Evolutionary conservation across 2,329 filamentous ascomycete genomes (phyloP), one percentile per base, ranked within the genome.

Genomic region (Arachnopeziza araneosa): DNA sequence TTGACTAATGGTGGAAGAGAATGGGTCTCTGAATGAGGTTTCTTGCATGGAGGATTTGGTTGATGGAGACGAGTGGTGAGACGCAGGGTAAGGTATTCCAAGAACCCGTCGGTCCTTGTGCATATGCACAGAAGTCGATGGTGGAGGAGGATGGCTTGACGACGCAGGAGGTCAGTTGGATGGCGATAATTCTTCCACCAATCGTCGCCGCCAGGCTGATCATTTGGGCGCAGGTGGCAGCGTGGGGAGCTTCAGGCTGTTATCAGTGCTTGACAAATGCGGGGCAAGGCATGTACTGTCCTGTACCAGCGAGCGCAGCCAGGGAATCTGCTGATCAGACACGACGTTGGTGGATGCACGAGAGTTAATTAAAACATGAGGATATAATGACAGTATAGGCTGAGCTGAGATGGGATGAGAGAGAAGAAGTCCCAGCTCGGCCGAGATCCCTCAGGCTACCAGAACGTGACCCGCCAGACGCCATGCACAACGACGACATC

Each of bases 141-240:
- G 36, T 60, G 53, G 50, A 26, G 44, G 55, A 58, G 52, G 58
- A 54, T 57, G 36, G 51, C 19, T 59, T 57, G 17, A 23, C 22
- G 24, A 24, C 32, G 24, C 48, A 2, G 54, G 58, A 36, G 61
- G 58, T n/a, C 21, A 23, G 50, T 53, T 58, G 26, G 36, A 14
- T 7, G 6, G 36, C 2, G 17, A 44, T 44, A 66, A 50, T 63
- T 63, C 49, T 66, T 67, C 65, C 66, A 66, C 64, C 62, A 67
- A 61, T 57, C n/a, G 59, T 0, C 50, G 6, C 3, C 8, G 5
- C 21, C 6, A 50, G 9, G 32, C 19, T 54, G 62, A 62, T 57
- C 54, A 60, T 62, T 53, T 52, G 58, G 60, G 36, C 10, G 36
- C 17, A 44, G 36, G 12, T 44, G 36, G 36, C 50, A 24, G 17